These are phyloP conservation scores for Cucumis hystrix DNA, from an alignment of 306 rosid genomes.

Conservation along the genomic window DNA sequence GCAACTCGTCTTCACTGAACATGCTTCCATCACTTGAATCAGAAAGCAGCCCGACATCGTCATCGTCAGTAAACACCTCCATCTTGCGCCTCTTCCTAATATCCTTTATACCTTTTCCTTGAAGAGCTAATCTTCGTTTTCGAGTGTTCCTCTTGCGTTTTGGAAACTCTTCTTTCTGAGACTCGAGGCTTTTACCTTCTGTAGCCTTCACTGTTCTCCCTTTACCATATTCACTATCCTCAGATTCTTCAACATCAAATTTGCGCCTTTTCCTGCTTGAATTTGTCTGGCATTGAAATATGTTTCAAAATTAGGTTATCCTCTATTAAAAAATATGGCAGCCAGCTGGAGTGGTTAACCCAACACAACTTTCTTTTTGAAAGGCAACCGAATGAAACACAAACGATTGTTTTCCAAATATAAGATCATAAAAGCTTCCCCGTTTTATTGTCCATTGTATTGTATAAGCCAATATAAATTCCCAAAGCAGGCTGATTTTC, in stretches of 20 bases:
- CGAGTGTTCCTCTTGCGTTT: constrained; percentile 93
- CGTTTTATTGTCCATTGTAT: not conserved
- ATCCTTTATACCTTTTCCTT: constrained; percentile 78
- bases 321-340: not conserved
- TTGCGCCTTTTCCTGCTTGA: constrained; percentile 77
- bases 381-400: not conserved
- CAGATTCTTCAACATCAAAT: constrained; percentile 75
- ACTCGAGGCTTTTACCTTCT: constrained; percentile 64
- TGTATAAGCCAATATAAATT: not conserved
- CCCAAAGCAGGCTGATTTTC: not conserved
- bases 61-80: constrained; percentile 45
- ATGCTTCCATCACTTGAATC: constrained; percentile 71
- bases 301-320: constrained; percentile 11
- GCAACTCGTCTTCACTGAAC: constrained; percentile 68
- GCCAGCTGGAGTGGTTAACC: not conserved
- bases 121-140: constrained; percentile 83
- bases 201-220: constrained; percentile 38
- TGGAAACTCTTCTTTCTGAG: constrained; percentile 76
- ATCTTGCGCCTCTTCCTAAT: constrained; percentile 57
- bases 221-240: constrained; percentile 59
- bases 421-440: not conserved
- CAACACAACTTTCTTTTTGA: not conserved
- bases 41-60: constrained; percentile 49
- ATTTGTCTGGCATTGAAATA: constrained; percentile 54
- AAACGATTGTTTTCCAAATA: not conserved